These are phyloP conservation scores for Coemansia sp. DNA, from an alignment of 192 early-diverging fungal genomes.

Conservation along the genomic window DNA sequence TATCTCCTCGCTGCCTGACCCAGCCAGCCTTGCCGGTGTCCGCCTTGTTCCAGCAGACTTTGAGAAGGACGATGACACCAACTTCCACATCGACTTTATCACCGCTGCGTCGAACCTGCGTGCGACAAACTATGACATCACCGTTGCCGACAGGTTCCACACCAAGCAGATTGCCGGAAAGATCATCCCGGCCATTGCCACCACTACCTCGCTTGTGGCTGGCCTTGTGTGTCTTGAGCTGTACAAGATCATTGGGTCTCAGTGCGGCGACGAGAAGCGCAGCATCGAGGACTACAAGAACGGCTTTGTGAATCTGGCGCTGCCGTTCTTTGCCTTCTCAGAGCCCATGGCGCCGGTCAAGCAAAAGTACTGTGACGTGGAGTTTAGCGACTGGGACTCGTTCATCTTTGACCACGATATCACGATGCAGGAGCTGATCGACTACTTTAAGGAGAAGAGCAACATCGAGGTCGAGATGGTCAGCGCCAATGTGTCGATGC, in stretches of 20 bases:
- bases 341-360: constrained; percentile 93
- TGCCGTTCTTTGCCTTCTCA: constrained; percentile 99
- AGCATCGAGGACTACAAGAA: constrained; percentile 98
- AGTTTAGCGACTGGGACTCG: constrained; percentile 95
- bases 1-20: constrained; percentile 68
- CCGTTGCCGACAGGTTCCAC: constrained; percentile 71
- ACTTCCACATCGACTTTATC: constrained; percentile 99
- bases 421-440: constrained; percentile 87
- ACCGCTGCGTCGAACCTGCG: constrained; percentile 96
- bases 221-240: constrained; percentile 97
- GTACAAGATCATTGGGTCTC: constrained; percentile 75
- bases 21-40: constrained; percentile 77
- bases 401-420: constrained; percentile 83
- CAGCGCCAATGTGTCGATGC: constrained; percentile 87
- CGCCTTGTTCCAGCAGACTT: constrained; percentile 91
- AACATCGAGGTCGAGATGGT: constrained; percentile 91
- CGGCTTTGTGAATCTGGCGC: constrained; percentile 95
- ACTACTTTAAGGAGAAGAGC: constrained; percentile 78
- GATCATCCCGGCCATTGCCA: constrained; percentile 91
- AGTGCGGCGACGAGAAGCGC: constrained; percentile 51
- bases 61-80: constrained; percentile 99
- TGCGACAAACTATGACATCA: constrained; percentile 77
- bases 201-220: constrained; percentile 93
- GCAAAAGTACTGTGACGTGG: constrained; percentile 79
- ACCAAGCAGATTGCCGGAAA: constrained; percentile 90